Conservation (phyloP, 2,329 filamentous ascomycete genomes). For the Zalaria obscura region DNA sequence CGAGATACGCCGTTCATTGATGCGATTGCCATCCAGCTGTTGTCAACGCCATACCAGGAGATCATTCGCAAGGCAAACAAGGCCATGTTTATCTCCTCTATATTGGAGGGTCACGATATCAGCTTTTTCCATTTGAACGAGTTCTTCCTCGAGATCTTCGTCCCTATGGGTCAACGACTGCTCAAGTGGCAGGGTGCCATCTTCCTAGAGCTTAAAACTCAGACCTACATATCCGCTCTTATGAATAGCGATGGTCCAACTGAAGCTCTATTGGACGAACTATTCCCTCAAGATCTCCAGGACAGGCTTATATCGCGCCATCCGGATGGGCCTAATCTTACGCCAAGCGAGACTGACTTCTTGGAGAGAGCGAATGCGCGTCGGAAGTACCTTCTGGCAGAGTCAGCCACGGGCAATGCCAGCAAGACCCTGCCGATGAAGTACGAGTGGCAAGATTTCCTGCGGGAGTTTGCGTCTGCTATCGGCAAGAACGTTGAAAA, state of each 20-base stretch:
- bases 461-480: constrained; percentile 43
- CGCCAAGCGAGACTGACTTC: constrained; percentile 46
- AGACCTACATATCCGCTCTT: constrained; percentile 49
- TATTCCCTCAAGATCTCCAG: constrained; percentile 45
- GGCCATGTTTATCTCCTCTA: constrained; percentile 48
- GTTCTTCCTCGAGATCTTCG: constrained; percentile 49
- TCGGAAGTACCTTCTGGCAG: constrained; percentile 41
- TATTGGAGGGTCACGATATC: constrained; percentile 47
- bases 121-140: constrained; percentile 50
- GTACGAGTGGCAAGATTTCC: constrained; percentile 50
- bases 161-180: constrained; percentile 42
- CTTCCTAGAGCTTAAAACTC: constrained; percentile 51
- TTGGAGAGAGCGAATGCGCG: constrained; percentile 39
- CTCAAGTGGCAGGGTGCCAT: constrained; percentile 46
- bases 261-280: constrained; percentile 42
- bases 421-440: constrained; percentile 39
- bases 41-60: constrained; percentile 35
- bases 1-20: constrained; percentile 38
- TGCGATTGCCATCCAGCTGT: constrained; percentile 21
- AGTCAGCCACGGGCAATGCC: constrained; percentile 25
- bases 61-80: constrained; percentile 50
- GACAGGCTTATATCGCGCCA: constrained; percentile 39
- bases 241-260: constrained; percentile 40
- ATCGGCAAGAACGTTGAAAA: constrained; percentile 43
- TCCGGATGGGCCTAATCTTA: constrained; percentile 36